Evolutionary conservation across 352 stramenopile genomes (phyloP).

Genomic region (Phytophthora gonapodyides): DNA sequence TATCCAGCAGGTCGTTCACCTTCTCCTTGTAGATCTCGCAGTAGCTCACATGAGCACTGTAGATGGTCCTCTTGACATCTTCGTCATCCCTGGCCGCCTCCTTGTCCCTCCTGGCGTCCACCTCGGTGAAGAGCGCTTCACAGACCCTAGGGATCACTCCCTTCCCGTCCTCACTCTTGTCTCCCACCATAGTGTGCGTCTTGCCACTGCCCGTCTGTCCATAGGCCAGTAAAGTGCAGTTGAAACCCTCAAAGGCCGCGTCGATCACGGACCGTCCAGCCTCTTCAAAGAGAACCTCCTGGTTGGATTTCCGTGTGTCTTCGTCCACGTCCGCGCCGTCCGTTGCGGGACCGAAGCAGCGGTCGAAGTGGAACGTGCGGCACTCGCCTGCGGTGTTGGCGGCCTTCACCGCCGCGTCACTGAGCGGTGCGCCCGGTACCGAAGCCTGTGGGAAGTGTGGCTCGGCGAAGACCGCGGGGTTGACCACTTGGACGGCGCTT

Average conservation of each 20-base stretch:
- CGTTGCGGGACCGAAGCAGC: slow-evolving; percentile 61
- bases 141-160: slow-evolving; percentile 81
- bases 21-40: slow-evolving; percentile 91
- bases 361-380: slow-evolving; percentile 78
- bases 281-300: slow-evolving; percentile 80
- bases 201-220: slow-evolving; percentile 84
- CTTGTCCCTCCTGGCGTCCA: slow-evolving; percentile 48
- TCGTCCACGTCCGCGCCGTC: slow-evolving; percentile 36
- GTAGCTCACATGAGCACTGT: slow-evolving; percentile 65
- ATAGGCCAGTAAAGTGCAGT: slow-evolving; percentile 84
- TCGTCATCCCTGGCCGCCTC: slow-evolving; percentile 27
- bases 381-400: slow-evolving; percentile 54
- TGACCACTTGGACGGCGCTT: slow-evolving; percentile 63
- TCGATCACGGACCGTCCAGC: slow-evolving; percentile 70
- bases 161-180: slow-evolving; percentile 61
- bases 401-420: slow-evolving; percentile 31
- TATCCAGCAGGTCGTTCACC: slow-evolving; percentile 82
- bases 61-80: slow-evolving; percentile 43
- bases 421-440: slow-evolving; percentile 26
- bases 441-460: slow-evolving; percentile 48
- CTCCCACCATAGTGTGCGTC: slow-evolving; percentile 86
- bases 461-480: slow-evolving; percentile 64
- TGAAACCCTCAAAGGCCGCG: slow-evolving; percentile 83
- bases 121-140: slow-evolving; percentile 74
- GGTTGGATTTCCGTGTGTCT: slow-evolving; percentile 56